Percentiles rank a stretch among this genome's conserved stretches.
Conservation (phyloP, 345 rosid genomes). For the Hibiscus tridactylites region DNA sequence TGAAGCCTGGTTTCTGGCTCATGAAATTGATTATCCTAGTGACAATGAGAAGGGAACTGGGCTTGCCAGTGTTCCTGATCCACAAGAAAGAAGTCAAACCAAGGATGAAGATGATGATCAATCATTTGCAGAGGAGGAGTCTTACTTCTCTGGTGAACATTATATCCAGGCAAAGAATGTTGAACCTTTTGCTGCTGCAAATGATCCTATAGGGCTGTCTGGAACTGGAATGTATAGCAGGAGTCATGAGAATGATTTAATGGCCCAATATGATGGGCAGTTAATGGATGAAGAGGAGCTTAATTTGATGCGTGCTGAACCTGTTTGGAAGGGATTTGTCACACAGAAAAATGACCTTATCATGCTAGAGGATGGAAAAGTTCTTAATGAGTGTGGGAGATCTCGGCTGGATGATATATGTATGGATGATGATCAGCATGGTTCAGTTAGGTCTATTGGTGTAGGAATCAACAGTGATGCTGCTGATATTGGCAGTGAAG, state of each 20-base stretch:
- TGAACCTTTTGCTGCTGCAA: constrained; percentile 57
- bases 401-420: constrained; percentile 49
- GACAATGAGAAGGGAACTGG: constrained; percentile 93
- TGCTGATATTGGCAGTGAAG: constrained; percentile 92
- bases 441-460: constrained; percentile 94
- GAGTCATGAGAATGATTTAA: constrained; percentile 52
- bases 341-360: constrained; percentile 66
- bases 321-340: constrained; percentile 98
- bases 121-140: constrained; percentile 90
- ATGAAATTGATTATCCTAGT: constrained; percentile 98
- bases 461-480: constrained; percentile 92
- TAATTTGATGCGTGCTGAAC: constrained; percentile 69
- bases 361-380: constrained; percentile 52
- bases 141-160: constrained; percentile 89
- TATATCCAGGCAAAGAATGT: constrained; percentile 55
- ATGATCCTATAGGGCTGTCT: constrained; percentile 66
- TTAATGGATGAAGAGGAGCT: constrained; percentile 82
- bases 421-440: constrained; percentile 79
- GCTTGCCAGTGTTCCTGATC: constrained; percentile 74
- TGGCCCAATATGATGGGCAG: constrained; percentile 71
- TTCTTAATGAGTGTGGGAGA: constrained; percentile 38
- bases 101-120: constrained; percentile 88
- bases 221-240: constrained; percentile 59
- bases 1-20: constrained; percentile 97
- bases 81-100: constrained; percentile 59